phyloP scores from a whole-genome alignment of 129 eudicot genomes.

The Lactuca sativa region DNA sequence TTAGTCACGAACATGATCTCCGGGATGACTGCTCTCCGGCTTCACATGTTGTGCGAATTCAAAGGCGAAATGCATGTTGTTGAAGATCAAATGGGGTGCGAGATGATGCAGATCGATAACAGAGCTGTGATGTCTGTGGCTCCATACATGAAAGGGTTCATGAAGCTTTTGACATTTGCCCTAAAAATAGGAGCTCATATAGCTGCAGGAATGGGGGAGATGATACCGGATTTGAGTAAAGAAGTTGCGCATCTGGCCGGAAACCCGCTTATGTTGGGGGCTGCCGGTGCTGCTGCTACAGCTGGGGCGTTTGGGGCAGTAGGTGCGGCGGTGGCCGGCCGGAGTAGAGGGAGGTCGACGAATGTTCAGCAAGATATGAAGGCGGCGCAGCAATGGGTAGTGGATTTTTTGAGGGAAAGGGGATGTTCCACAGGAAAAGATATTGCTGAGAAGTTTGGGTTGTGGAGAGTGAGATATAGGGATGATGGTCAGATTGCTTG shows the following conservation, averaged over 20 bases:
- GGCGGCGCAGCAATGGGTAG: slow-evolving; percentile 91
- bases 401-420: slow-evolving; percentile 73
- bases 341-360: slow-evolving; percentile 41
- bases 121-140: slow-evolving; percentile 62
- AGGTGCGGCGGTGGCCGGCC: slow-evolving; percentile 46
- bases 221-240: slow-evolving; percentile 91
- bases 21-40: slow-evolving; percentile 77
- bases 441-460: slow-evolving; percentile 79
- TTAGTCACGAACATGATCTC: slow-evolving; percentile 66
- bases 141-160: slow-evolving; percentile 83
- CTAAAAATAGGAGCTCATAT: slow-evolving; percentile 89
- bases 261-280: slow-evolving; percentile 62
- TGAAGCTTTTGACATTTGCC: slow-evolving; percentile 86
- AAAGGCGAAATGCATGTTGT: slow-evolving; percentile 87
- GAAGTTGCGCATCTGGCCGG: slow-evolving; percentile 71
- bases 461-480: slow-evolving; percentile 82
- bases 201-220: slow-evolving; percentile 88
- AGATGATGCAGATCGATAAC: slow-evolving; percentile 85
- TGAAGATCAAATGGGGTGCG: slow-evolving; percentile 84
- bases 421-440: slow-evolving; percentile 80
- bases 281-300: slow-evolving; percentile 55
- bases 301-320: slow-evolving; percentile 61
- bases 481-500: slow-evolving; percentile 85
- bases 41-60: slow-evolving; percentile 88
- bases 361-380: slow-evolving; percentile 68